Base-by-base conservation (phyloP, 2,329 filamentous ascomycete species). In the Talaromyces marneffei region DNA sequence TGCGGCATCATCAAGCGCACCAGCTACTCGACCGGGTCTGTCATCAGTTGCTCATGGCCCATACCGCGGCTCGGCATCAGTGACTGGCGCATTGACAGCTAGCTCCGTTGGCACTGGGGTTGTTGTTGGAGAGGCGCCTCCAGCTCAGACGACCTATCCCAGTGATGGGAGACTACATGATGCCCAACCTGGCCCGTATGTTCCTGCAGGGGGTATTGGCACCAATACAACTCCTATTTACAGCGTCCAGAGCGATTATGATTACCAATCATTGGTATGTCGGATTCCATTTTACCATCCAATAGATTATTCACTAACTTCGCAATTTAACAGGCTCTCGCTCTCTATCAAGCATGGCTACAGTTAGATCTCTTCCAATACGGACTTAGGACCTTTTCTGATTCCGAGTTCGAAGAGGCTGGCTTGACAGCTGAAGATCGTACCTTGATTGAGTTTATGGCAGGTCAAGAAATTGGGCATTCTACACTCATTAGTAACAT, bases 331-430 rank as follows among this genome's bases (percentile, higher is more conserved):
- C 4, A 78, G 75, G 83, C 86, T 0, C 79, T 94, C 12, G 89
- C 83, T 12, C 78, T 93, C 0, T 92, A 93, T 71, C 88, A 92
- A 68, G 90, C 94, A 74, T 94, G 85, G 83, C 91, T 93, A 59
- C 90, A 94, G 75, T 80, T 94, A 1, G 91, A 94, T 70, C 81
- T 91, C 14, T 94, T 94, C 82, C 86, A 90, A 73, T 86, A 88
- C 70, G 90, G 88, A 14, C 81, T 94, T 2, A 85, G 83, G 0
- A 83, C 79, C 0, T 94, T 90, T 74, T 85, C 84, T 1, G 83
- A 80, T 0, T 79, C 84, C 33, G 88, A 94, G 16, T 94, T 92
- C 66, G 78, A 84, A 6, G 83, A 80, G 1, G 86, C 83, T 27
- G 89, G 89, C 1, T 77, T 95, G 14, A 87, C 78, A 6, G 80